A percentile compares a stretch with the other conserved stretches of the same genome.
Conservation (phyloP, 73 alveolate genomes). For the Urostyla sp. region DNA sequence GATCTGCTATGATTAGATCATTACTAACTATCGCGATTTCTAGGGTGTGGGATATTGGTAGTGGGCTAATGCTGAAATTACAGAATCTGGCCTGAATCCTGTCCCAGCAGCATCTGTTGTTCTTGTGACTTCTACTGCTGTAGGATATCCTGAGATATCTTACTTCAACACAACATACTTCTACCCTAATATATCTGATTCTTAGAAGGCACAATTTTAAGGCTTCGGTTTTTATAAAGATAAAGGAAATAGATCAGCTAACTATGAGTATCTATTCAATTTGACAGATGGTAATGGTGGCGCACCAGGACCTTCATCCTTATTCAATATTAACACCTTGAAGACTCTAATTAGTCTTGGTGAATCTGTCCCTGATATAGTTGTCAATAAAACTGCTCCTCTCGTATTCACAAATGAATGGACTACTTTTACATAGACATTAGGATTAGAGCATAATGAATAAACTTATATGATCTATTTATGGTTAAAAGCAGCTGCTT, state of each 20-base stretch:
- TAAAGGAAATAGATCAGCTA: neutral
- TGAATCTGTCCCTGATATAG: slow-evolving; percentile 5
- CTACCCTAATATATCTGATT: neutral
- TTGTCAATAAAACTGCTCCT: slow-evolving; percentile 21
- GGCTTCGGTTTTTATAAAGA: no score
- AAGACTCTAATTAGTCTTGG: slow-evolving; percentile 7
- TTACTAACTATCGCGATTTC: neutral
- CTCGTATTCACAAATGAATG: neutral
- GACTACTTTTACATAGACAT: neutral
- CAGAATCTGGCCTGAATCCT: slow-evolving; percentile 20
- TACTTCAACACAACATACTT: slow-evolving; percentile 32
- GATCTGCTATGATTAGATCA: slow-evolving; percentile 8
- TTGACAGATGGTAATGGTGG: slow-evolving; percentile 27
- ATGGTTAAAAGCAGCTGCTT: slow-evolving; percentile 19
- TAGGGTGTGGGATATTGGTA: slow-evolving; percentile 62
- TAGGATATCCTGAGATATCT: slow-evolving; percentile 66
- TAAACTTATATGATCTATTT: slow-evolving; percentile 46
- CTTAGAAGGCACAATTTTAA: no score
- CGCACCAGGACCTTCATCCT: slow-evolving; percentile 30
- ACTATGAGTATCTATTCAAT: slow-evolving; percentile 19
- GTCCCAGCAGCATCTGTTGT: slow-evolving; percentile 48
- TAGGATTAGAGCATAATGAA: slow-evolving; percentile 1
- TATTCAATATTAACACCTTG: slow-evolving; percentile 53
- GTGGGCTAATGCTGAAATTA: slow-evolving; percentile 60
- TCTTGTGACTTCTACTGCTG: slow-evolving; percentile 20